Evolutionary conservation across 768 basidiomycete genomes (phyloP).

Genomic region (Auricularia cornea): DNA sequence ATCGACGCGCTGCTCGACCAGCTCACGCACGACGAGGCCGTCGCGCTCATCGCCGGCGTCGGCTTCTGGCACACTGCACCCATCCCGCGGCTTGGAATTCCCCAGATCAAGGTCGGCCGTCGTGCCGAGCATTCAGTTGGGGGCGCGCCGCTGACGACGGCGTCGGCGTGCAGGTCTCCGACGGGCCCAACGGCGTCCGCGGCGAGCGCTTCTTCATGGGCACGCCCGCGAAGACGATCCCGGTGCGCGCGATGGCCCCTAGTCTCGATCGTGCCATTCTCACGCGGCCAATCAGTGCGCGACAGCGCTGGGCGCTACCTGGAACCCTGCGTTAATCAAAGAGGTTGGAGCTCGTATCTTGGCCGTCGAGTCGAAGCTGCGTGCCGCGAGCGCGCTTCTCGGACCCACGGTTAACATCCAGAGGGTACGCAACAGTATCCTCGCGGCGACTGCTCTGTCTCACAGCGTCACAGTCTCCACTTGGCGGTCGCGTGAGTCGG

Average conservation of each 20-base stretch:
- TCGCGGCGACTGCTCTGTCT: neutral
- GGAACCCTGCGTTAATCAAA: conserved; percentile 56
- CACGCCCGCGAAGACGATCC: conserved; percentile 72
- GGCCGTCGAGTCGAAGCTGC: conserved; percentile 62
- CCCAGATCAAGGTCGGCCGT: conserved; percentile 58
- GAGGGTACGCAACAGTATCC: conserved; percentile 39
- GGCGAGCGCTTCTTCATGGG: conserved; percentile 77
- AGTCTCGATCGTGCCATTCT: neutral
- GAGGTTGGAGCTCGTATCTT: conserved; percentile 55
- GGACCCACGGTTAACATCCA: conserved; percentile 84
- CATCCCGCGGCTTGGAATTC: conserved; percentile 58
- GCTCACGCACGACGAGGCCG: conserved; percentile 67
- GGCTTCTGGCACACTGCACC: conserved; percentile 71
- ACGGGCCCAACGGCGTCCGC: conserved; percentile 70
- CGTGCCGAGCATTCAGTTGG: too few species aligned
- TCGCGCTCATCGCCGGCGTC: conserved; percentile 61
- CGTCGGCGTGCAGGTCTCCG: too few species aligned
- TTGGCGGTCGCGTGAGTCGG: conserved; percentile 52
- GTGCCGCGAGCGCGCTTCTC: conserved; percentile 58
- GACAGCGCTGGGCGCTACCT: conserved; percentile 70
- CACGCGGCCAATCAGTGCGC: conserved; percentile 34
- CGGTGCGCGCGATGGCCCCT: conserved; percentile 32
- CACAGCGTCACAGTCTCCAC: conserved; percentile 41
- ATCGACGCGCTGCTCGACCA: conserved; percentile 54
- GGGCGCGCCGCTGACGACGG: too few species aligned